A percentile compares a stretch with the other conserved stretches of the same genome.
phyloP scores from a whole-genome alignment of 2,329 filamentous ascomycete genomes.

The Colletotrichum shisoi region DNA sequence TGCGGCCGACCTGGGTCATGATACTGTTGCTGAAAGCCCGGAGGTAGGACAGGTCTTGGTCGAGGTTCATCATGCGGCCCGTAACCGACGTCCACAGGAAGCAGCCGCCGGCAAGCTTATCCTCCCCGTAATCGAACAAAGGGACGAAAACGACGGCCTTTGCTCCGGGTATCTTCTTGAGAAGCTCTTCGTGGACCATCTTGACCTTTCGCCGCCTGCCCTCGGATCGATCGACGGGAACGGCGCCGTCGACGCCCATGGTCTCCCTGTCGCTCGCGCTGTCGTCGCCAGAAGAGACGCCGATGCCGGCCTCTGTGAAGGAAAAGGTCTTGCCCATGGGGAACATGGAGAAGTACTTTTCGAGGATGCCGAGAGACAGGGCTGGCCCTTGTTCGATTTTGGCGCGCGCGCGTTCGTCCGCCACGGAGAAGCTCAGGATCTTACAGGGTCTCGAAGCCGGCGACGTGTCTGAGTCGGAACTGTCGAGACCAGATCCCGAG shows the following conservation, averaged over 20 bases:
- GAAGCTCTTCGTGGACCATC: slow-evolving; percentile 48
- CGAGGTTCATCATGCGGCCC: slow-evolving; percentile 50
- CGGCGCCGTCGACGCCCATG: slow-evolving; percentile 16
- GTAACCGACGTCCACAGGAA: slow-evolving; percentile 49
- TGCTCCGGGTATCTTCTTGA: slow-evolving; percentile 48
- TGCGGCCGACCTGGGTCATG: slow-evolving; percentile 63
- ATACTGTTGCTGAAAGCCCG: slow-evolving; percentile 53
- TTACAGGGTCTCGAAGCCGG: slow-evolving; percentile 44
- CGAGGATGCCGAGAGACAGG: slow-evolving; percentile 44
- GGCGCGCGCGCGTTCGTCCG: slow-evolving; percentile 42
- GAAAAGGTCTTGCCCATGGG: slow-evolving; percentile 46
- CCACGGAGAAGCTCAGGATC: slow-evolving; percentile 45
- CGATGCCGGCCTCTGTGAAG: slow-evolving; percentile 45
- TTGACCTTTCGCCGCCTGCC: slow-evolving; percentile 38
- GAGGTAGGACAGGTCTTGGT: slow-evolving; percentile 48
- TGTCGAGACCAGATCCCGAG: slow-evolving; percentile 42
- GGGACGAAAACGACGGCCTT: slow-evolving; percentile 50
- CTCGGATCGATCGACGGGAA: background rate
- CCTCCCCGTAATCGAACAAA: slow-evolving; percentile 49
- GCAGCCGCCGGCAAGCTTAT: slow-evolving; percentile 48
- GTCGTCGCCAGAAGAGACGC: slow-evolving; percentile 47
- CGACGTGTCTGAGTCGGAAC: slow-evolving; percentile 46
- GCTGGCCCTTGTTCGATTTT: slow-evolving; percentile 44
- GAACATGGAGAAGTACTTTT: slow-evolving; percentile 46
- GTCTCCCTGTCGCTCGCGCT: slow-evolving; percentile 45